A percentile compares a stretch with the other conserved stretches of the same genome.
These are phyloP conservation scores for Phytophthora crassamura DNA, from an alignment of 352 stramenopile species.

Conservation along the genomic window DNA sequence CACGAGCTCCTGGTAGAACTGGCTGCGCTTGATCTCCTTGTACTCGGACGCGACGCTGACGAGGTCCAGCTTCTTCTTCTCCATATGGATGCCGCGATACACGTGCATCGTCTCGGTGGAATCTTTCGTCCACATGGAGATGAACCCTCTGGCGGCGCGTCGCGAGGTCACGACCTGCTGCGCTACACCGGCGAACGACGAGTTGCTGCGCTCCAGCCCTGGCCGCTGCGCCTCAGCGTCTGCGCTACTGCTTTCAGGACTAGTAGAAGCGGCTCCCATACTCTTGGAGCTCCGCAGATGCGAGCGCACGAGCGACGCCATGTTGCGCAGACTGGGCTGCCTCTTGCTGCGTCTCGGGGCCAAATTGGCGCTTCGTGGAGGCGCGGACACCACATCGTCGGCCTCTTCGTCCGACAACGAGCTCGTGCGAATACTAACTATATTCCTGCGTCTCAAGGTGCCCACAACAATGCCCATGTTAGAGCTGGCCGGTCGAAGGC, in stretches of 20 bases:
- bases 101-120: slow-evolving; percentile 54
- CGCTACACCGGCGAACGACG: slow-evolving; percentile 77
- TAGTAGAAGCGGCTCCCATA: background rate
- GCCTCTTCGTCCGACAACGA: slow-evolving; percentile 44
- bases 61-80: slow-evolving; percentile 91
- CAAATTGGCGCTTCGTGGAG: slow-evolving; percentile 12
- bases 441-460: slow-evolving; percentile 47
- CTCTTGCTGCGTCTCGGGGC: slow-evolving; percentile 41
- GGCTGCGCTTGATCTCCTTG: slow-evolving; percentile 87
- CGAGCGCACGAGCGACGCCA: slow-evolving; percentile 66
- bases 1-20: slow-evolving; percentile 91
- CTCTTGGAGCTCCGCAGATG: slow-evolving; percentile 59
- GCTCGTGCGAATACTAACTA: slow-evolving; percentile 27
- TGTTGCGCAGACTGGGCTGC: slow-evolving; percentile 66
- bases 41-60: slow-evolving; percentile 79
- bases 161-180: slow-evolving; percentile 77
- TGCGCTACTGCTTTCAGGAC: slow-evolving; percentile 3
- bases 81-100: slow-evolving; percentile 88
- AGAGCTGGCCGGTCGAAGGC: slow-evolving; percentile 33
- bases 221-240: slow-evolving; percentile 9
- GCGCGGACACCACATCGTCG: slow-evolving; percentile 25
- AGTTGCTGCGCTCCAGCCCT: slow-evolving; percentile 39
- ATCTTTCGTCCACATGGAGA: slow-evolving; percentile 79
- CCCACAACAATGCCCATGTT: slow-evolving; percentile 52
- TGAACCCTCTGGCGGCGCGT: slow-evolving; percentile 72